Evolutionary conservation across 1,284 basidiomycete genomes (phyloP).

Genomic region (Heterobasidion occidentale): DNA sequence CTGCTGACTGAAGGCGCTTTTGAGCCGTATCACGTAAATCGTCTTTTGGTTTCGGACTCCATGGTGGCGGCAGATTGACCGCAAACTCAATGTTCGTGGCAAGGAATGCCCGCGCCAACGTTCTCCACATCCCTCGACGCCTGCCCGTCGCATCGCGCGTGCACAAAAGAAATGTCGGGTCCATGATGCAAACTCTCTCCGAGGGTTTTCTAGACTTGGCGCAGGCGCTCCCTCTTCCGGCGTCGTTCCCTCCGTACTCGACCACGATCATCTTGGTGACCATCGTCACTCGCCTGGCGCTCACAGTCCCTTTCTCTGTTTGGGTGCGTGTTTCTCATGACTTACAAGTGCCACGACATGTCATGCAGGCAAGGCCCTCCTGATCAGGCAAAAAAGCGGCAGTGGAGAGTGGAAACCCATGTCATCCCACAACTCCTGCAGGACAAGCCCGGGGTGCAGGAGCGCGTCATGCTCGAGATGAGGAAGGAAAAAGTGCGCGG

Average conservation of each 20-base stretch:
- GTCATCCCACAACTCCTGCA: slow-evolving; percentile 61
- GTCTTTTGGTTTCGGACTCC: neutral
- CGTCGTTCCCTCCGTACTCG: slow-evolving; percentile 62
- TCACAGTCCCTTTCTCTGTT: slow-evolving; percentile 70
- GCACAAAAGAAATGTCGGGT: slow-evolving; percentile 24
- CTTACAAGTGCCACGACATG: neutral
- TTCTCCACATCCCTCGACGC: neutral
- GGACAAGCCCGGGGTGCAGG: slow-evolving; percentile 43
- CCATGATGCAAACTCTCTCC: slow-evolving; percentile 31
- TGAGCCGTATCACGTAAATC: neutral
- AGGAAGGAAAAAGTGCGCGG: slow-evolving; percentile 42
- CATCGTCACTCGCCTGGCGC: slow-evolving; percentile 50
- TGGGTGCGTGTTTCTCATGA: slow-evolving; percentile 51
- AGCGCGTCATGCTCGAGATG: slow-evolving; percentile 52
- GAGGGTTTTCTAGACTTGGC: slow-evolving; percentile 57
- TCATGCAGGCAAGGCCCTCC: slow-evolving; percentile 1
- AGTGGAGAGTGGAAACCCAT: slow-evolving; percentile 56
- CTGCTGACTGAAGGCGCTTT: neutral
- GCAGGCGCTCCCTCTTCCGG: slow-evolving; percentile 59
- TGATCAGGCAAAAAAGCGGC: slow-evolving; percentile 52
- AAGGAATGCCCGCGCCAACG: neutral
- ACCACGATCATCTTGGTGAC: slow-evolving; percentile 74
- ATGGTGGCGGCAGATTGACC: neutral
- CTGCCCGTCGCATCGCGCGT: neutral
- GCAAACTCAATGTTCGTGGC: neutral